Conservation (phyloP, 768 basidiomycete species). For the Fomitopsis pulvina region DNA sequence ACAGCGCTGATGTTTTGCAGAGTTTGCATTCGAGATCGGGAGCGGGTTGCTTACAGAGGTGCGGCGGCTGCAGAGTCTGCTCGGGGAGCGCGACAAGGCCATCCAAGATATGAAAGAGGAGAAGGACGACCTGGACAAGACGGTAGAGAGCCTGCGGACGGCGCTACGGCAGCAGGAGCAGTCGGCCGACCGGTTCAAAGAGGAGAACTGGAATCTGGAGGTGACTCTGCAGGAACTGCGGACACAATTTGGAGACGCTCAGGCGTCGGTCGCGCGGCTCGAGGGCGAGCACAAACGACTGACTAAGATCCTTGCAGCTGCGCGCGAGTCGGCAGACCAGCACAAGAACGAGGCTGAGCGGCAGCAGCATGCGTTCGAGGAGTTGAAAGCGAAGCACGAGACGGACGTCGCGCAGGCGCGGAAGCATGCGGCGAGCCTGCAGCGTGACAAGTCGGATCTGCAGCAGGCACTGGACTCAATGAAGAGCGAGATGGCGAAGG, state of each 20-base stretch:
- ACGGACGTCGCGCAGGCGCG: slow-evolving; percentile 90
- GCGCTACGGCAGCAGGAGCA: slow-evolving; percentile 79
- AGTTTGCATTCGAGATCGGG: slow-evolving; percentile 98
- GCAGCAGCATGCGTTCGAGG: slow-evolving; percentile 53
- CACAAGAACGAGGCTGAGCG: slow-evolving; percentile 85
- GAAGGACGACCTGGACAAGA: slow-evolving; percentile 81
- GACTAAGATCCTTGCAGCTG: slow-evolving; percentile 60
- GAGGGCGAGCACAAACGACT: slow-evolving; percentile 83
- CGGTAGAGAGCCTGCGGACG: slow-evolving; percentile 63
- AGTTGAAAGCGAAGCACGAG: slow-evolving; percentile 87
- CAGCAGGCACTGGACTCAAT: slow-evolving; percentile 72
- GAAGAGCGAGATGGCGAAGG: slow-evolving; percentile 65
- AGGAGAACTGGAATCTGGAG: slow-evolving; percentile 99
- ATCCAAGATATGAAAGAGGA: slow-evolving; percentile 90
- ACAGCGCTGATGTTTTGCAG: slow-evolving; percentile 33
- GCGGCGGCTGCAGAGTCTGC: slow-evolving; percentile 80
- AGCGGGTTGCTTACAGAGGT: slow-evolving; percentile 90
- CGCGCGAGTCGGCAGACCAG: slow-evolving; percentile 73
- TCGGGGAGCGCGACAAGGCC: slow-evolving; percentile 89
- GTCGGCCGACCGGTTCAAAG: slow-evolving; percentile 82
- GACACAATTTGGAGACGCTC: slow-evolving; percentile 57
- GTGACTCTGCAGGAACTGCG: slow-evolving; percentile 86
- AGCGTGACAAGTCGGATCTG: slow-evolving; percentile 89
- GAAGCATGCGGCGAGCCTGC: slow-evolving; percentile 79
- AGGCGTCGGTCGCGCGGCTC: slow-evolving; percentile 58